These are phyloP conservation scores for Pichia eremophila DNA, from an alignment of 805 yeast species.

Conservation along the genomic window DNA sequence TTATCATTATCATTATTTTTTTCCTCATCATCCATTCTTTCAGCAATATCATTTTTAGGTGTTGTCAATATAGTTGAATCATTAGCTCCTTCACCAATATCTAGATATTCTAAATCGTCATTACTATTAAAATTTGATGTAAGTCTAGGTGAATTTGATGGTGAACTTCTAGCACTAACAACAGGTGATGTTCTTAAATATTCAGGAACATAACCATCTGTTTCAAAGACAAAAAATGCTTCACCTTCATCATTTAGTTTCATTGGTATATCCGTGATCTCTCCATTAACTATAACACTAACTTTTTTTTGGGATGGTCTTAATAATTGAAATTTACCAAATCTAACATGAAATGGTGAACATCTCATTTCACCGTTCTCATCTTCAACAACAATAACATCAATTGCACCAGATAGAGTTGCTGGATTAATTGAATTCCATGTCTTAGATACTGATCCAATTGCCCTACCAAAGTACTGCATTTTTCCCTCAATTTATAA, in stretches of 20 bases:
- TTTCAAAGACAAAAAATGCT: slow-evolving; percentile 93
- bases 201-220: slow-evolving; percentile 62
- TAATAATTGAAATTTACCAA: slow-evolving; percentile 86
- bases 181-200: slow-evolving; percentile 84
- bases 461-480: slow-evolving; percentile 96
- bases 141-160: slow-evolving; percentile 25
- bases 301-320: slow-evolving; percentile 95
- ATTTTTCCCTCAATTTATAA: slow-evolving; percentile 27
- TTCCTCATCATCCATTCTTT: not conserved
- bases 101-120: slow-evolving; percentile 44
- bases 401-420: slow-evolving; percentile 93
- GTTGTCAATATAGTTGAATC: not conserved
- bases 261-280: slow-evolving; percentile 80
- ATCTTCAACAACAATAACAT: slow-evolving; percentile 88
- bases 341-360: slow-evolving; percentile 93
- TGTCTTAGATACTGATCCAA: slow-evolving; percentile 90
- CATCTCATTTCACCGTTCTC: slow-evolving; percentile 65
- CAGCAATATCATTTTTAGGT: not conserved
- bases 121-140: slow-evolving; percentile 16
- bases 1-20: not conserved
- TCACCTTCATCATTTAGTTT: slow-evolving; percentile 96
- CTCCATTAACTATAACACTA: slow-evolving; percentile 78
- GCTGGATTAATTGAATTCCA: slow-evolving; percentile 97
- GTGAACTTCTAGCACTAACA: slow-evolving; percentile 56
- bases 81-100: slow-evolving; percentile 30